Percentiles rank a stretch among this genome's conserved stretches.
Evolutionary conservation across 306 rosid species (phyloP).

Genomic region (Casuarina cunninghamiana): DNA sequence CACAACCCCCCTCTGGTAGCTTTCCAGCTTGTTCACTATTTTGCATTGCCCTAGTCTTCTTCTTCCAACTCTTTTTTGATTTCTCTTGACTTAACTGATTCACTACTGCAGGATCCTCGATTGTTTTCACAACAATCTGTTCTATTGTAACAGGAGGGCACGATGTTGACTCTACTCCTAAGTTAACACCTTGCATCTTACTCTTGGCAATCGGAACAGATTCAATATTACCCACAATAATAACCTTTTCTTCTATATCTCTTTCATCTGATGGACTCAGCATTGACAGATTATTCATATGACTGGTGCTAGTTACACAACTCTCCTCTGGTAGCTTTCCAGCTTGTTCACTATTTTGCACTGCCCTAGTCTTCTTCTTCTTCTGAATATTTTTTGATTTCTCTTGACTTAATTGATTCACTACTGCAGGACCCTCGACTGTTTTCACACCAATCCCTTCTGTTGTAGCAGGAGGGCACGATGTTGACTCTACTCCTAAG

Average conservation of each 20-base stretch:
- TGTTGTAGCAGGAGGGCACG: constrained; percentile 18
- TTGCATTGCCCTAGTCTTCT: constrained; percentile 18
- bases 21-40: constrained; percentile 15
- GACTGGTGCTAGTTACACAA: constrained; percentile 14
- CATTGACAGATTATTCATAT: constrained; percentile 21
- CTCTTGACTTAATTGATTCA: constrained; percentile 19
- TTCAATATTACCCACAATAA: constrained; percentile 14
- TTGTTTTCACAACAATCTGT: constrained; percentile 13
- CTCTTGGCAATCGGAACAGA: constrained; percentile 13
- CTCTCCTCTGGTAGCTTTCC: constrained; percentile 25
- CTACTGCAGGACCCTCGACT: constrained; percentile 4
- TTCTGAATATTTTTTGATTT: constrained; percentile 23
- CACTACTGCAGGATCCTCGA: constrained; percentile 3
- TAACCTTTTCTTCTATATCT: constrained; percentile 4
- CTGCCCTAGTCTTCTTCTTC: constrained; percentile 25
- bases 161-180: constrained; percentile 11
- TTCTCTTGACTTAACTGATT: constrained; percentile 23
- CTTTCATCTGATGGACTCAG: not conserved
- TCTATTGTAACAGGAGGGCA: constrained; percentile 15
- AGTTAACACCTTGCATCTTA: constrained; percentile 22
- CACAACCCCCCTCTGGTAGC: constrained; percentile 24
- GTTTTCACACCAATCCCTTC: constrained; percentile 14
- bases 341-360: constrained; percentile 17
- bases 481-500: constrained; percentile 10
- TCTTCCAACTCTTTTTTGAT: constrained; percentile 27